phyloP scores from a whole-genome alignment of 1,284 basidiomycete genomes.

The Papiliotrema fonsecae region DNA sequence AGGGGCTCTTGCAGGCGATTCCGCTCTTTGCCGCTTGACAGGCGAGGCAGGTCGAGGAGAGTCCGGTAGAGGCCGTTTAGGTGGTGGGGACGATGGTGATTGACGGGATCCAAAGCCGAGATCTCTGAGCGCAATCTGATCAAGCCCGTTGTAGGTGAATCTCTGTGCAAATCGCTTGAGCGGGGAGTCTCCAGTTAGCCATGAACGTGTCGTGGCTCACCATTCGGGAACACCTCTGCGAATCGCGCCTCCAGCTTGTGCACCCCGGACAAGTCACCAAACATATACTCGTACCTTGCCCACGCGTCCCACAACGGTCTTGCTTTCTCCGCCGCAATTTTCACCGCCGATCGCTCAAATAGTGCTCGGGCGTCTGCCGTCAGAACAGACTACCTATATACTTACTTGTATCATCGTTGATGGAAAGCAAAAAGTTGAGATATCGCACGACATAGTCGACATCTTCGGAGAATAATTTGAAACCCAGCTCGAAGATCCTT shows the following conservation, averaged over 20 bases:
- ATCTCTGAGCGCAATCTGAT: constrained; percentile 83
- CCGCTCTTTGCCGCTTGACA: constrained; percentile 9
- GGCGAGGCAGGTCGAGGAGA: background rate
- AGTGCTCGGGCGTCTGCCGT: constrained; percentile 82
- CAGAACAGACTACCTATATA: constrained; percentile 14
- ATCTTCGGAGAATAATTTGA: constrained; percentile 78
- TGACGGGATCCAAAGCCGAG: constrained; percentile 62
- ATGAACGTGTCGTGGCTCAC: constrained; percentile 48
- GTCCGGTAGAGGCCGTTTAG: no score
- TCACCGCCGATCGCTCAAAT: constrained; percentile 71
- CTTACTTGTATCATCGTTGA: constrained; percentile 93
- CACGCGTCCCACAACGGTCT: constrained; percentile 90
- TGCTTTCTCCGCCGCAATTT: constrained; percentile 72
- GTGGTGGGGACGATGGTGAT: no score
- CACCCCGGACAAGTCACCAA: constrained; percentile 83
- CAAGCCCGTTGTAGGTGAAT: constrained; percentile 79
- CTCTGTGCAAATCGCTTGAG: constrained; percentile 88
- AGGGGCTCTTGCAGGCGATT: constrained; percentile 2
- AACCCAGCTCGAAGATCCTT: constrained; percentile 90
- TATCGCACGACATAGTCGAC: constrained; percentile 83
- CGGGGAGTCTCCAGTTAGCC: constrained; percentile 58
- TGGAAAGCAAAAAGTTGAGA: constrained; percentile 84
- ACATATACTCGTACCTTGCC: constrained; percentile 93
- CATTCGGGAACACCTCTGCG: constrained; percentile 77
- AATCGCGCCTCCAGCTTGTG: constrained; percentile 85